Base-by-base conservation (phyloP, 2,329 filamentous ascomycete genomes). In the Emydomyces testavorans region DNA sequence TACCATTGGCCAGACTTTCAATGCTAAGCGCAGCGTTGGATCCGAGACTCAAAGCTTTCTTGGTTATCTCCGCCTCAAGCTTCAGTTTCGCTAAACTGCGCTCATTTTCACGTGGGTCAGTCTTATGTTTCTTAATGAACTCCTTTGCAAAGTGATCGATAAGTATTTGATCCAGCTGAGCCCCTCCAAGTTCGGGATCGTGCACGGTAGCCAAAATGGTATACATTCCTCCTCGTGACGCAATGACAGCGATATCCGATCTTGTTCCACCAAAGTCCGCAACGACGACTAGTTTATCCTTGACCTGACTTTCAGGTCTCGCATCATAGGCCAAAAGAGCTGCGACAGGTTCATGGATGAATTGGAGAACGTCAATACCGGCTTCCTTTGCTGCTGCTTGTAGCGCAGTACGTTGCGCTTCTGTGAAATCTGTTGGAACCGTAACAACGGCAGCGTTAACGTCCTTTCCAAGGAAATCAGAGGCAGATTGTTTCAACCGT, bases 81-180 rank as follows among this genome's bases (percentile, higher is more conserved):
- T 87, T 90, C 56, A 98, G 74, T 77, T 96, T 98, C 52, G 92
- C 89, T 58, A 95, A 71, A 59, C 84, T 83, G 60, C 82, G 82
- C 48, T 82, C 75, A 64, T 92, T 86, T 62, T 82, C 77, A 57
- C 89, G 79, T 18, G 92, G 92, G 67, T 96, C 92, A 50, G 79
- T 79, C 71, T 82, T 83, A 77, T 96, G 79, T 77, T 94, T 94
- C 79, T 98, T 96, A 62, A 92, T 78, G 71, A 98, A 98, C 70
- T 98, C 92, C 76, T 98, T 98, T 58, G 90, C 85, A 59, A 96
- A 95, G 74, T 95, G 83, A 65, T 98, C 90, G 65, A 94, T 85
- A 50, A 98, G 76, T 42, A 90, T 83, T 65, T 92, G 78, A 72
- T 98, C 92, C 49, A 98, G 76, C 56, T 88, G 81, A 29, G 79